phyloP scores from a whole-genome alignment of 768 basidiomycete species.

The Mycena haematopus region DNA sequence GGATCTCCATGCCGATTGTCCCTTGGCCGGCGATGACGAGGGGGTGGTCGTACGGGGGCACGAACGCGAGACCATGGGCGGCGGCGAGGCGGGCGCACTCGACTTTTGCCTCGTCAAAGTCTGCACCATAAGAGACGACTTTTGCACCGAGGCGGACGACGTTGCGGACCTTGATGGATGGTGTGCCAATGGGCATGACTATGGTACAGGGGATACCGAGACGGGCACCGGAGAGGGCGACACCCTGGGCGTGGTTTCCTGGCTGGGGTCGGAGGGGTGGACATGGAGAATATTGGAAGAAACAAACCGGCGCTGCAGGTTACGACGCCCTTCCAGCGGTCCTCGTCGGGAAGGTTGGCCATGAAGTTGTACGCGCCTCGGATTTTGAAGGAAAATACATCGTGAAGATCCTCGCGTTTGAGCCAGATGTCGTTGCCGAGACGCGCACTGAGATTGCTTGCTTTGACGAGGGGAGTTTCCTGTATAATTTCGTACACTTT shows the following conservation, averaged over 20 bases:
- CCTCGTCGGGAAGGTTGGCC: constrained; percentile 85
- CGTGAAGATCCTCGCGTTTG: constrained; percentile 96
- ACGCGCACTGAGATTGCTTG: constrained; percentile 84
- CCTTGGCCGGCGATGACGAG: constrained; percentile 97
- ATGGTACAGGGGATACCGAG: constrained; percentile 96
- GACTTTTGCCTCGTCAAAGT: constrained; percentile 95
- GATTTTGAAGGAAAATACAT: constrained; percentile 99
- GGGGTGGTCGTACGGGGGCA: constrained; percentile 98
- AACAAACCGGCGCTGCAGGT: constrained; percentile 98
- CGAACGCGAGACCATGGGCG: constrained; percentile 80
- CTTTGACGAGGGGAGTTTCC: constrained; percentile 89
- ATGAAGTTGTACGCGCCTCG: constrained; percentile 99
- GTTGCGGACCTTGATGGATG: constrained; percentile 94
- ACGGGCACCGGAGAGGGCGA: constrained; percentile 90
- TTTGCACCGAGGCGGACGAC: constrained; percentile 95
- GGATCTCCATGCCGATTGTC: constrained; percentile 92
- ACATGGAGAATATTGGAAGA: constrained; percentile 38
- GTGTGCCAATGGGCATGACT: constrained; percentile 96
- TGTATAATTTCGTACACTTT: constrained; percentile 90
- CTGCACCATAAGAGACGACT: constrained; percentile 87
- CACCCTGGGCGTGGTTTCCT: constrained; percentile 99
- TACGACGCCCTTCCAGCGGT: constrained; percentile 96
- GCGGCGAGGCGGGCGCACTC: constrained; percentile 90
- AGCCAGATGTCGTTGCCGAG: constrained; percentile 95
- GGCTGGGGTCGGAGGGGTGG: constrained; percentile 12